A percentile compares a stretch with the other conserved stretches of the same genome.
phyloP scores from a whole-genome alignment of 1,284 basidiomycete species.

The Tausonia pullulans region DNA sequence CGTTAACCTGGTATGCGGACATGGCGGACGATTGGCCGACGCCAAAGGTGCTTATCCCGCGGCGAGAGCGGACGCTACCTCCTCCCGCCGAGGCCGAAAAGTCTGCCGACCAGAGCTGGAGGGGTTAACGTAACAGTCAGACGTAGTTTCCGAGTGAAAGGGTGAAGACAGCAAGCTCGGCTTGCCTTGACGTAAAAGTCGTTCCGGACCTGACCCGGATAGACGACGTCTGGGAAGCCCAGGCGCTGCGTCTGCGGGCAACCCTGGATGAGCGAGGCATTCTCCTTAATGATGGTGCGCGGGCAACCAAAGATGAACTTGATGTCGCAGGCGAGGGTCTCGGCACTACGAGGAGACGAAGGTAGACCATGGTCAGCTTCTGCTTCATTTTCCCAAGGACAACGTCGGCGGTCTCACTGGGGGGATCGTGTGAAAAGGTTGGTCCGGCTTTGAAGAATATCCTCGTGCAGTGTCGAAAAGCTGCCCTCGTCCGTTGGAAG shows the following conservation, averaged over 20 bases:
- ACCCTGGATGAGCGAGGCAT: slow-evolving; percentile 74
- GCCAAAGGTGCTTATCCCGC: slow-evolving; percentile 46
- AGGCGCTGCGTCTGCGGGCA: slow-evolving; percentile 72
- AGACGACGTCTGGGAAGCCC: slow-evolving; percentile 95
- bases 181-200: slow-evolving; percentile 69
- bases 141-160: too few species aligned
- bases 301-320: slow-evolving; percentile 78
- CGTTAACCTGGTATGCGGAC: slow-evolving; percentile 49
- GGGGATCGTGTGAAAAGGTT: slow-evolving; percentile 76
- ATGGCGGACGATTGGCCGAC: slow-evolving; percentile 32
- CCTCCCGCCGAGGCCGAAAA: slow-evolving; percentile 46
- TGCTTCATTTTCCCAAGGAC: too few species aligned
- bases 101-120: slow-evolving; percentile 74
- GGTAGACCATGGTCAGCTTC: too few species aligned
- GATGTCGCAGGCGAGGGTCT: slow-evolving; percentile 76
- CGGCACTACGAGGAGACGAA: slow-evolving; percentile 46
- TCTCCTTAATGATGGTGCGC: slow-evolving; percentile 63
- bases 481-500: slow-evolving; percentile 69
- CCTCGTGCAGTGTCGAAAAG: slow-evolving; percentile 90
- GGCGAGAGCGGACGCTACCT: slow-evolving; percentile 30
- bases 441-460: slow-evolving; percentile 69
- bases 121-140: background rate
- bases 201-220: slow-evolving; percentile 82
- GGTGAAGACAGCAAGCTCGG: too few species aligned
- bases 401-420: slow-evolving; percentile 41